Evolutionary conservation across 257 asterid genomes (phyloP), one percentile per base, ranked within the genome.

Genomic region (Nemophila menziesii): DNA sequence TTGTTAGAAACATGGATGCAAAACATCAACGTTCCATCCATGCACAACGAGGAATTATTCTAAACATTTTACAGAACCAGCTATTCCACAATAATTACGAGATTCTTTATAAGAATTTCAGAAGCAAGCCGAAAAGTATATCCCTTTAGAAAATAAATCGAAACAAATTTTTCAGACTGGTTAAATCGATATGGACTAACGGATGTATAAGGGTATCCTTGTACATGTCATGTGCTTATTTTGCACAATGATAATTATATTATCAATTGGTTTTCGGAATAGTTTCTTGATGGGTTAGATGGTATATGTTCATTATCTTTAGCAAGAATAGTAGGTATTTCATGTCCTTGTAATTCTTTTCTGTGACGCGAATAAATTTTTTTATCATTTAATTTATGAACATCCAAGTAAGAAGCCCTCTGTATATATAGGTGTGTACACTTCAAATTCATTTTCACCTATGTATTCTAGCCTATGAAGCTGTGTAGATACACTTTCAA

Each of bases 211-310:
- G 95, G 94, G 44, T 53, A 63, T 23, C 83, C 81, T 5, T 74
- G 74, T 1, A 51, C 84, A 4, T 84, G 93, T 54, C 70, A 80
- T 48, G 27, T 62, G 18, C 74, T 89, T 19, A 53, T 89, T 48
- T 56, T 89, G 60, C 76, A 69, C 21, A 94, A 84, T 16, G 80
- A 69, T 36, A 26, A 55, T 74, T 87, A 71, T 46, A 89, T 89
- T n/a, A 57, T 89, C 20, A 74, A 71, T 56, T 89, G 95, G 95
- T 84, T 73, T 69, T 56, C 85, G 98, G 98, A 50, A 47, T 89
- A 63, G 86, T 68, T 37, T 46, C 26, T 22, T 73, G 96, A 39
- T 85, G 86, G 90, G 71, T 76, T 44, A 77, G 79, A 65, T 41
- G 94, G 98, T 20, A 34, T 64, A 45, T 78, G 87, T 53, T 61